Evolutionary conservation across 306 rosid species (phyloP).

Genomic region (Quercus mongolica): DNA sequence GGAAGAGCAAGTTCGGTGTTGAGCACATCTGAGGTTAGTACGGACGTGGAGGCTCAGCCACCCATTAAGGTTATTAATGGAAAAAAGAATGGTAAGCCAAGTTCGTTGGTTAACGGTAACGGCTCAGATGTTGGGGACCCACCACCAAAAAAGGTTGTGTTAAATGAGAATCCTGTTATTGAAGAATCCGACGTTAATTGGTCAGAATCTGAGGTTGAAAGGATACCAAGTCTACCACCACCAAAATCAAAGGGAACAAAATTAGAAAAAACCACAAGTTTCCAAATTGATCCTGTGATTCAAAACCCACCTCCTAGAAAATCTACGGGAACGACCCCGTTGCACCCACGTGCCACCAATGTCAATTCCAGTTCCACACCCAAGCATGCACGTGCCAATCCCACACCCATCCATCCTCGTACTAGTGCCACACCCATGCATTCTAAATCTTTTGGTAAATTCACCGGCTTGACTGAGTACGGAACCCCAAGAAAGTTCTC

Average conservation of each 20-base stretch:
- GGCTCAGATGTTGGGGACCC: slow-evolving; percentile 2
- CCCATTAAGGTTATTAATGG: slow-evolving; percentile 5
- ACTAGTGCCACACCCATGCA: slow-evolving; percentile 14
- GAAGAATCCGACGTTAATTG: background rate
- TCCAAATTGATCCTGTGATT: background rate
- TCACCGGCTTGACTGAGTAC: slow-evolving; percentile 30
- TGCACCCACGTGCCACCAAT: background rate
- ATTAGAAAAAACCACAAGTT: background rate
- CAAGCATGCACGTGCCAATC: background rate
- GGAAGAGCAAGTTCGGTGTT: slow-evolving; percentile 11
- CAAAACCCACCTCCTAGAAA: background rate
- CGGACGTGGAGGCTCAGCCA: background rate
- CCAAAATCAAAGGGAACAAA: background rate
- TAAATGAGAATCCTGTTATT: slow-evolving; percentile 1
- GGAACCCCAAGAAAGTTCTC: slow-evolving; percentile 48
- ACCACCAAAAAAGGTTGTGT: background rate
- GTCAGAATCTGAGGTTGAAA: background rate
- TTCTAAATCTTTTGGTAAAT: background rate
- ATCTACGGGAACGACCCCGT: background rate
- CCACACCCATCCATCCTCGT: background rate
- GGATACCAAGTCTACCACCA: too few relatives aligned
- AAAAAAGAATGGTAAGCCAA: background rate
- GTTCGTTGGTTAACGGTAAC: slow-evolving; percentile 12
- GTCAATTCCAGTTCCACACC: background rate
- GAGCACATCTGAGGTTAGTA: background rate